phyloP scores from a whole-genome alignment of 495 filamentous ascomycete species.

The Penicillium mononematosum region DNA sequence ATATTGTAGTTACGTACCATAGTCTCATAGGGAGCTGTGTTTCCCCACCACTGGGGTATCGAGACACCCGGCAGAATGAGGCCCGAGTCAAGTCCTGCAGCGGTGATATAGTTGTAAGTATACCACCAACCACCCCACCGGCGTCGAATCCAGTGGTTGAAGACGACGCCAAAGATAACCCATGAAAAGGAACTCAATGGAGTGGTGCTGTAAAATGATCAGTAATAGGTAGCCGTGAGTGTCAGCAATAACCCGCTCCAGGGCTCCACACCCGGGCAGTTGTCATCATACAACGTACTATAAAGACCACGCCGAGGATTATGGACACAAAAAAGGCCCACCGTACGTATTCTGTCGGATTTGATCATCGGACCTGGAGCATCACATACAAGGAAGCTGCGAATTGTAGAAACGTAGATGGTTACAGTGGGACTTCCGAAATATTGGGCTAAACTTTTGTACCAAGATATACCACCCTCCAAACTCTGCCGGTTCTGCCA shows the following conservation, averaged over 20 bases:
- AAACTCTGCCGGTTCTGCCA: too few species aligned
- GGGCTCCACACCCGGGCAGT: too few species aligned
- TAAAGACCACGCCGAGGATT: slow-evolving; percentile 26
- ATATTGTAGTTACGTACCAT: slow-evolving; percentile 12
- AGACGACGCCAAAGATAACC: slow-evolving; percentile 58
- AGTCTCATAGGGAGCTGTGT: slow-evolving; percentile 40
- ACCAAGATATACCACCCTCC: too few species aligned
- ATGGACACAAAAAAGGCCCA: slow-evolving; percentile 61
- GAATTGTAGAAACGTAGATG: slow-evolving; percentile 54
- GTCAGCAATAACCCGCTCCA: background rate
- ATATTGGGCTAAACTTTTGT: too few species aligned
- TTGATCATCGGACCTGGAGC: background rate
- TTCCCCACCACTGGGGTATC: slow-evolving; percentile 56
- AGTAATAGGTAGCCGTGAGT: background rate
- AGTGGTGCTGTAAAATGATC: slow-evolving; percentile 36
- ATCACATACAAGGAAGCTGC: slow-evolving; percentile 42
- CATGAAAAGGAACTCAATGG: slow-evolving; percentile 60
- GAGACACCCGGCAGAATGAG: slow-evolving; percentile 51
- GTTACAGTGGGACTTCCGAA: background rate
- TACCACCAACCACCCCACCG: slow-evolving; percentile 59
- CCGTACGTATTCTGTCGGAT: slow-evolving; percentile 33
- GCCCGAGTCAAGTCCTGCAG: slow-evolving; percentile 53
- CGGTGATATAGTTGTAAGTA: slow-evolving; percentile 55
- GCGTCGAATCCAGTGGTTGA: slow-evolving; percentile 55
- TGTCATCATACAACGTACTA: slow-evolving; percentile 12